phyloP scores from a whole-genome alignment of 768 basidiomycete species.

The Boletus edulis region DNA sequence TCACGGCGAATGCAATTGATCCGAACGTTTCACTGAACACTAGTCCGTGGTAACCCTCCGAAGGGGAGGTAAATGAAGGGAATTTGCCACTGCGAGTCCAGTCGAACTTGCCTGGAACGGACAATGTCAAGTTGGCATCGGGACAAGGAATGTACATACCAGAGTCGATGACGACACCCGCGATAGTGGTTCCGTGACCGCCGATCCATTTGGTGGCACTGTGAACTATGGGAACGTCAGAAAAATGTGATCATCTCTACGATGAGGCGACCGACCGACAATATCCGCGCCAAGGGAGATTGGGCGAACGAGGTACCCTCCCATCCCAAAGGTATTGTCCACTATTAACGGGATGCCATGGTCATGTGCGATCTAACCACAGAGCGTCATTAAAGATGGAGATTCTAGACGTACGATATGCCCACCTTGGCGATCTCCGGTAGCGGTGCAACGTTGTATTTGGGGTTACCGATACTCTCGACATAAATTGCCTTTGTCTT shows the following conservation, averaged over 20 bases:
- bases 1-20: slow-evolving; percentile 47
- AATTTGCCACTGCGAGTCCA: slow-evolving; percentile 53
- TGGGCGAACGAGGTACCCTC: slow-evolving; percentile 54
- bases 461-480: slow-evolving; percentile 63
- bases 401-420: too few relatives aligned
- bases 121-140: not conserved
- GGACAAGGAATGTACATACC: slow-evolving; percentile 34
- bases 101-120: slow-evolving; percentile 50
- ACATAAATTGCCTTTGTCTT: slow-evolving; percentile 59
- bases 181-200: slow-evolving; percentile 67
- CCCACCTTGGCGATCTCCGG: slow-evolving; percentile 52
- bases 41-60: slow-evolving; percentile 57
- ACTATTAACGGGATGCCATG: slow-evolving; percentile 62
- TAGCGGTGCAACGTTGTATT: slow-evolving; percentile 54
- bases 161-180: slow-evolving; percentile 58
- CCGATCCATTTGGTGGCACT: slow-evolving; percentile 69
- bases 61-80: slow-evolving; percentile 54
- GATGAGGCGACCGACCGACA: slow-evolving; percentile 33
- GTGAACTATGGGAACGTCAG: slow-evolving; percentile 36
- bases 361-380: slow-evolving; percentile 52
- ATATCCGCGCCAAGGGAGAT: slow-evolving; percentile 60
- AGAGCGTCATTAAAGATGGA: not conserved
- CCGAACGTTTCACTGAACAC: slow-evolving; percentile 52
- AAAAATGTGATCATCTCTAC: not conserved
- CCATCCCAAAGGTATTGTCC: slow-evolving; percentile 64